Conservation (phyloP, 2,329 filamentous ascomycete species). For the Trichophyton simii region DNA sequence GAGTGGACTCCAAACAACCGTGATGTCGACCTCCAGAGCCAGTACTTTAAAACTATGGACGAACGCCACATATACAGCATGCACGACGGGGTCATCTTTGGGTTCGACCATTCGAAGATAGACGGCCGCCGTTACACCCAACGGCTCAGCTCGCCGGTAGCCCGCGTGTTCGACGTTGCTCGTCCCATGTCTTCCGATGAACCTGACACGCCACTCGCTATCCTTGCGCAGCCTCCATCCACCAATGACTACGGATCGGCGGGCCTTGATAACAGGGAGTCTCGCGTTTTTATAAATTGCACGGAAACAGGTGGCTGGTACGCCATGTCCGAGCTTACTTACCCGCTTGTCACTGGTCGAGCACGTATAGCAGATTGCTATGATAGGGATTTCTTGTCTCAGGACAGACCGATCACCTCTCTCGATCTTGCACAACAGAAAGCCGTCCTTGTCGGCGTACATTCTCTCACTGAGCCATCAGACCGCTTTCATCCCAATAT, state of each 20-base stretch:
- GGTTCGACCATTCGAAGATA: constrained; percentile 54
- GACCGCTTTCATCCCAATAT: constrained; percentile 24
- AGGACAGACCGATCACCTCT: constrained; percentile 28
- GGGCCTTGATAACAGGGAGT: constrained; percentile 40
- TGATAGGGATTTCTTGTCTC: constrained; percentile 36
- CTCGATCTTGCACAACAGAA: constrained; percentile 39
- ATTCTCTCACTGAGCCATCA: constrained; percentile 45
- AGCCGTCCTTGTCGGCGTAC: constrained; percentile 57
- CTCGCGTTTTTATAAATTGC: constrained; percentile 71
- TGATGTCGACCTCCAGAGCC: constrained; percentile 72
- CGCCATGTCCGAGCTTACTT: constrained; percentile 73
- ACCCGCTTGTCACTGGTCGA: constrained; percentile 69
- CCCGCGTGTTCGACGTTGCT: constrained; percentile 77
- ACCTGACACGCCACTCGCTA: constrained; percentile 61
- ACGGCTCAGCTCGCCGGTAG: constrained; percentile 64
- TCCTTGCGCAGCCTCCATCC: constrained; percentile 70
- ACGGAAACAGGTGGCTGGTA: constrained; percentile 86
- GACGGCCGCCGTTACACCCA: constrained; percentile 52
- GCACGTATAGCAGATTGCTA: constrained; percentile 48
- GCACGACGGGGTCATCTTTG: constrained; percentile 72
- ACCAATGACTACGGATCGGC: constrained; percentile 20
- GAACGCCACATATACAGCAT: constrained; percentile 78
- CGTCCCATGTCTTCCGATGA: constrained; percentile 58
- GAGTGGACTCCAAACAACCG: constrained; percentile 92
- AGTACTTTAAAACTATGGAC: constrained; percentile 71